phyloP scores from a whole-genome alignment of 805 yeast species.

The Torulaspora delbrueckii region DNA sequence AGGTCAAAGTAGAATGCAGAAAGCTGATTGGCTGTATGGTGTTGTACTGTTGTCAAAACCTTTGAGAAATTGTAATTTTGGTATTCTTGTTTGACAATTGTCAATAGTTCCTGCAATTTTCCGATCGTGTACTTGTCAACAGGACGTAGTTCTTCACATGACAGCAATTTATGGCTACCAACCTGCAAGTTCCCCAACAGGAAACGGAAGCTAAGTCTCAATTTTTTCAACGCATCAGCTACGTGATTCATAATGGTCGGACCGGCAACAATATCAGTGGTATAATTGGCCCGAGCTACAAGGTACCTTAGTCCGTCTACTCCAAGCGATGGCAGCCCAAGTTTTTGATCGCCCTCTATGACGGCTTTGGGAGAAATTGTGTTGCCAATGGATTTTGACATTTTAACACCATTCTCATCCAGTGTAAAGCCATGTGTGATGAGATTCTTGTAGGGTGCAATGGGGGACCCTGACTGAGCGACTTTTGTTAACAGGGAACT shows the following conservation, averaged over 20 bases:
- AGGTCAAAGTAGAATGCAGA: constrained; percentile 85
- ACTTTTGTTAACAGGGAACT: constrained; percentile 80
- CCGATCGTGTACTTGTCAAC: constrained; percentile 63
- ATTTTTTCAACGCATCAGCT: constrained; percentile 72
- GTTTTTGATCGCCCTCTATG: constrained; percentile 52
- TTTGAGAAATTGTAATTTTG: constrained; percentile 59
- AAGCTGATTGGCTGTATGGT: constrained; percentile 67
- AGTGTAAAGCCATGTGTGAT: constrained; percentile 92
- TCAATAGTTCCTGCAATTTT: constrained; percentile 46
- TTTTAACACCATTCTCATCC: constrained; percentile 79
- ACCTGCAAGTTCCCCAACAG: constrained; percentile 70
- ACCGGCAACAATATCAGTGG: constrained; percentile 73
- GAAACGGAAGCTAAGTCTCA: constrained; percentile 75
- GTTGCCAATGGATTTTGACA: constrained; percentile 93
- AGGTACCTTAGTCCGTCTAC: constrained; percentile 87
- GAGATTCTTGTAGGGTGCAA: constrained; percentile 66
- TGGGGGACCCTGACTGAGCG: constrained; percentile 37
- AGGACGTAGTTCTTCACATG: constrained; percentile 38
- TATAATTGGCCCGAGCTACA: constrained; percentile 85
- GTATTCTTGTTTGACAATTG: constrained; percentile 43
- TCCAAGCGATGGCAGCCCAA: constrained; percentile 61
- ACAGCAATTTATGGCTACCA: constrained; percentile 37
- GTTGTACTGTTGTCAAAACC: constrained; percentile 61
- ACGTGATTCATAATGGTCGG: constrained; percentile 68
- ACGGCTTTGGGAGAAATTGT: constrained; percentile 64